phyloP scores from a whole-genome alignment of 1,284 basidiomycete species.

The Vanrija sp. region DNA sequence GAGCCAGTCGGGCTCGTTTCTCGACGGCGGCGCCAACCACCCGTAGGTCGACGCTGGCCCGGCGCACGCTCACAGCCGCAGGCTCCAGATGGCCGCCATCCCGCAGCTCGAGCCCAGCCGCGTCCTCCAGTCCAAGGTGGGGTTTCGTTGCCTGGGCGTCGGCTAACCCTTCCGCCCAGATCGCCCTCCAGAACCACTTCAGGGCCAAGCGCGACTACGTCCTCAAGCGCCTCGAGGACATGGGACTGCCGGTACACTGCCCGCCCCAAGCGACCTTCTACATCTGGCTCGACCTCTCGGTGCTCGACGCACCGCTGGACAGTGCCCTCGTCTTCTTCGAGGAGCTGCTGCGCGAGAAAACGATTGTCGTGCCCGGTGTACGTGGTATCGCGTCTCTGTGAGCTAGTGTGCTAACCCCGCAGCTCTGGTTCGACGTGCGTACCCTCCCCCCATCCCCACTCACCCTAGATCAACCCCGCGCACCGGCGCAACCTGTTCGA shows the following conservation, averaged over 20 bases:
- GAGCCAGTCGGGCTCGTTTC: slow-evolving; percentile 80
- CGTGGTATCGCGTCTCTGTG: too few relatives aligned
- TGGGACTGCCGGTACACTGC: slow-evolving; percentile 70
- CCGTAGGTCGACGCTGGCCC: slow-evolving; percentile 58
- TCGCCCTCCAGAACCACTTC: slow-evolving; percentile 82
- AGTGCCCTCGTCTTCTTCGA: slow-evolving; percentile 93
- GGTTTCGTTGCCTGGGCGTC: too few relatives aligned
- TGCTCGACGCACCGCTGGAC: slow-evolving; percentile 73
- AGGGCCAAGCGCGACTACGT: slow-evolving; percentile 86
- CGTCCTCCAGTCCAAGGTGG: slow-evolving; percentile 51
- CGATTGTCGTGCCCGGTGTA: slow-evolving; percentile 54
- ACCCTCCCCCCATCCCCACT: too few relatives aligned
- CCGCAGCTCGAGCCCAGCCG: slow-evolving; percentile 68
- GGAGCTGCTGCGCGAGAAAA: slow-evolving; percentile 69
- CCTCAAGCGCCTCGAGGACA: slow-evolving; percentile 68
- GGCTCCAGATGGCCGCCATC: slow-evolving; percentile 79
- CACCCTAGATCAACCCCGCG: slow-evolving; percentile 61
- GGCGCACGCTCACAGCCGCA: slow-evolving; percentile 31
- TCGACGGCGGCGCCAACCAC: slow-evolving; percentile 84
- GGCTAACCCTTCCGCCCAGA: slow-evolving; percentile 58
- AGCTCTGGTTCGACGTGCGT: slow-evolving; percentile 64
- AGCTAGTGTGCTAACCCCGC: too few relatives aligned
- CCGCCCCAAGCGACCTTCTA: slow-evolving; percentile 78
- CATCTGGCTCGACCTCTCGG: slow-evolving; percentile 82
- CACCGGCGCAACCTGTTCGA: slow-evolving; percentile 73